These are phyloP conservation scores for Nemania bipapillata DNA, from an alignment of 2,329 filamentous ascomycete species.

Conservation along the genomic window DNA sequence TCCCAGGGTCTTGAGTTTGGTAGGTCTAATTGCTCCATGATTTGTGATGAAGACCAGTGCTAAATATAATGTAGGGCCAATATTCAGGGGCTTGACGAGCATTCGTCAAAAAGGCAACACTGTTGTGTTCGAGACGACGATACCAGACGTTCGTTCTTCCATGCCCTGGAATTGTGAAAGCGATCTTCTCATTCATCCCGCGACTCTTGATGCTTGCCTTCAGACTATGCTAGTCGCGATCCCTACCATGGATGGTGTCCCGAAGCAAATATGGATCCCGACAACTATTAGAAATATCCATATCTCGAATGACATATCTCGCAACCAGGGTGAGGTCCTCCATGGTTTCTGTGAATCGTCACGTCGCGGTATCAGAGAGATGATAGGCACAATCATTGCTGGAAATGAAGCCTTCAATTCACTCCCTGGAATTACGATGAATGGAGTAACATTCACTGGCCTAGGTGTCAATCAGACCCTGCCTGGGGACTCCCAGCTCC, in stretches of 20 bases:
- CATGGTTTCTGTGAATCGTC: constrained; percentile 18
- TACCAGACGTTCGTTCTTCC: constrained; percentile 14
- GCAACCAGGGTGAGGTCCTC: constrained; percentile 5
- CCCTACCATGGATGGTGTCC: constrained; percentile 21
- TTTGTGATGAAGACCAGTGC: not conserved
- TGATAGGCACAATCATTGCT: constrained; percentile 20
- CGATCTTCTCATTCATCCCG: constrained; percentile 16
- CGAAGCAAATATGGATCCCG: constrained; percentile 25
- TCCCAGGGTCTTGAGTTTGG: constrained; percentile 20
- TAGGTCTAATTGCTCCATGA: not conserved
- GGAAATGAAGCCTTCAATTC: constrained; percentile 17
- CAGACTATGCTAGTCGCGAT: constrained; percentile 21
- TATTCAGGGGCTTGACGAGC: constrained; percentile 16
- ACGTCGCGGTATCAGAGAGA: constrained; percentile 20
- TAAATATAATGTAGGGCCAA: constrained; percentile 16
- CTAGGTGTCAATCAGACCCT: constrained; percentile 14
- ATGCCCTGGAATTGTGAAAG: constrained; percentile 14
- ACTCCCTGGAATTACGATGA: constrained; percentile 12
- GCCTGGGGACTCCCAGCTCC: not conserved
- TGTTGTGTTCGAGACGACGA: constrained; percentile 14
- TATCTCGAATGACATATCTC: constrained; percentile 9
- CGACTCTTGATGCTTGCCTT: constrained; percentile 21
- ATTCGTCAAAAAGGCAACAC: constrained; percentile 12
- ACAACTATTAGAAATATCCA: constrained; percentile 16
- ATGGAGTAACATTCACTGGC: constrained; percentile 18